phyloP scores from a whole-genome alignment of 371 early-diverging fungal genomes.

The Thermomucor indicae-seudaticae region DNA sequence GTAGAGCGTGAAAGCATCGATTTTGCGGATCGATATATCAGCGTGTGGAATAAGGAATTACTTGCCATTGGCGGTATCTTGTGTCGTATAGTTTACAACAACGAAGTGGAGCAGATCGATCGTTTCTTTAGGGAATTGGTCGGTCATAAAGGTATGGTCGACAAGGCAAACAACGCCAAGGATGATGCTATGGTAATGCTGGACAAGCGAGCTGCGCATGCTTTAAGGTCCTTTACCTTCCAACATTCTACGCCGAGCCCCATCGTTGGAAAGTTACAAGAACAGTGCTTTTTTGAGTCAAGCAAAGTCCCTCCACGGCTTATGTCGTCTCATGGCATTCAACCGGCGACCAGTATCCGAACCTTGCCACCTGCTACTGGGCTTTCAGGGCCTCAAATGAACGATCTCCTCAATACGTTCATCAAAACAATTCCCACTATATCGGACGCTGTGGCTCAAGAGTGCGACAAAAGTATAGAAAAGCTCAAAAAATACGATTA shows the following conservation, averaged over 20 bases:
- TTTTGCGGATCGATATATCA: constrained; percentile 83
- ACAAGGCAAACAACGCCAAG: constrained; percentile 21
- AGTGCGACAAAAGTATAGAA: constrained; percentile 54
- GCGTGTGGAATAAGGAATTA: constrained; percentile 83
- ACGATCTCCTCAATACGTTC: constrained; percentile 46
- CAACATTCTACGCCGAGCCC: constrained; percentile 71
- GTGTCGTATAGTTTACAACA: constrained; percentile 75
- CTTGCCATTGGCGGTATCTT: constrained; percentile 71
- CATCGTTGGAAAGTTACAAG: constrained; percentile 58
- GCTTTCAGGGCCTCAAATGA: constrained; percentile 9
- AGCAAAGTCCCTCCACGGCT: constrained; percentile 49
- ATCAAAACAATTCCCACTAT: constrained; percentile 63
- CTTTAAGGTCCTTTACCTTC: constrained; percentile 66
- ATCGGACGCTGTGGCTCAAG: constrained; percentile 38
- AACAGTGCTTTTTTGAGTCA: constrained; percentile 52
- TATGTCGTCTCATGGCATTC: constrained; percentile 68
- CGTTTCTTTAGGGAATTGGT: constrained; percentile 53
- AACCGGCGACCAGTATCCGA: constrained; percentile 48
- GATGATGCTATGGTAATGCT: constrained; percentile 47
- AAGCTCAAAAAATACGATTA: constrained; percentile 44
- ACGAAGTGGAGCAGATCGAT: constrained; percentile 64
- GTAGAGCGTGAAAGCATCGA: constrained; percentile 90
- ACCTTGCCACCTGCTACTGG: too few relatives aligned
- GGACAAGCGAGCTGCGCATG: constrained; percentile 66
- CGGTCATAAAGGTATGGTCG: constrained; percentile 22